Percentiles rank a stretch among this genome's conserved stretches.
These are phyloP conservation scores for Albophoma yamanashiensis DNA, from an alignment of 2,329 filamentous ascomycete genomes.

Conservation along the genomic window DNA sequence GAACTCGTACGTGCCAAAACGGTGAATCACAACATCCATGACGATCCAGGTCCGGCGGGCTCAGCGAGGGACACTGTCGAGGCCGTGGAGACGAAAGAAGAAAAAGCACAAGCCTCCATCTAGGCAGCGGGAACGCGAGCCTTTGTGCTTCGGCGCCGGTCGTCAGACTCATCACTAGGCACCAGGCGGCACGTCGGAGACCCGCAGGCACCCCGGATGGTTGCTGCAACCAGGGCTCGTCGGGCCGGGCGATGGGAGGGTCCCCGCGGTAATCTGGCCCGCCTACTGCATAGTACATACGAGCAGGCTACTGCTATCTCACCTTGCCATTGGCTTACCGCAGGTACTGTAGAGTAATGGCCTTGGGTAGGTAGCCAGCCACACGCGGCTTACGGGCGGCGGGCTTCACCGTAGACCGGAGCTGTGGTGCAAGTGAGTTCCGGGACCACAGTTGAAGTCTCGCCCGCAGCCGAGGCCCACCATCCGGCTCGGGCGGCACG, in stretches of 20 bases:
- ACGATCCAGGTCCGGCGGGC: not conserved
- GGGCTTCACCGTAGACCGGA: no score
- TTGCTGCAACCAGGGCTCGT: not conserved
- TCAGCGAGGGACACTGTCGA: not conserved
- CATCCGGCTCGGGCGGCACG: not conserved
- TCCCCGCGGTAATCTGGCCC: not conserved
- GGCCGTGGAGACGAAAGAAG: not conserved
- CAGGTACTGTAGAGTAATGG: no score
- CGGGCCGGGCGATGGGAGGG: not conserved
- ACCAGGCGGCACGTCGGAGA: not conserved
- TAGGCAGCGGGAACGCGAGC: not conserved
- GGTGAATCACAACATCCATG: conserved; percentile 21
- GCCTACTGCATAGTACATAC: no score
- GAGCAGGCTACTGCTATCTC: no score
- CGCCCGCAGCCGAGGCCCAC: not conserved
- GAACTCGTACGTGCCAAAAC: conserved; percentile 18
- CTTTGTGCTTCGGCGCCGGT: not conserved
- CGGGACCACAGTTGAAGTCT: no score
- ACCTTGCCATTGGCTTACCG: no score
- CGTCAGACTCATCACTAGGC: not conserved
- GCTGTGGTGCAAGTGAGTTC: no score
- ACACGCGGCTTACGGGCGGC: no score
- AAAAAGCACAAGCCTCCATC: not conserved
- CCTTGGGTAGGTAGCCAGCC: no score
- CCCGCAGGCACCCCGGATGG: not conserved